Evolutionary conservation across 352 stramenopile species (phyloP).

Genomic region (Globisporangium yorkense): DNA sequence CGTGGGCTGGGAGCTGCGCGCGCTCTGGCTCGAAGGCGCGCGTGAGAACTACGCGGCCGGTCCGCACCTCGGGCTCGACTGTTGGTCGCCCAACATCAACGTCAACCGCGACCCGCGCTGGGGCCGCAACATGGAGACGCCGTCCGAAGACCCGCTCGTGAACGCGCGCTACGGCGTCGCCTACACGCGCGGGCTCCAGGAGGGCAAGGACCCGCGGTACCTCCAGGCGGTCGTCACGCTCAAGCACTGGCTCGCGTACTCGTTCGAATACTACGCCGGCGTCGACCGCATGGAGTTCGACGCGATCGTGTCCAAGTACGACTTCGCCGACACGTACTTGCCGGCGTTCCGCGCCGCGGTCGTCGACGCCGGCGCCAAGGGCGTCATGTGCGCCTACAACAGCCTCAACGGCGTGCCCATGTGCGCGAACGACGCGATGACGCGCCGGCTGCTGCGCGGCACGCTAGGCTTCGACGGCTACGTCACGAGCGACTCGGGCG

Average conservation of each 20-base stretch:
- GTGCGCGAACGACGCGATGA: slow-evolving; percentile 86
- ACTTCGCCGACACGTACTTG: slow-evolving; percentile 93
- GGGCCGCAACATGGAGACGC: slow-evolving; percentile 91
- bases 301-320: slow-evolving; percentile 83
- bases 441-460: slow-evolving; percentile 52
- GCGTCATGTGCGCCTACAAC: slow-evolving; percentile 97
- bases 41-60: slow-evolving; percentile 56
- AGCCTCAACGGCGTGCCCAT: slow-evolving; percentile 91
- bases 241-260: slow-evolving; percentile 95
- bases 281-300: slow-evolving; percentile 86
- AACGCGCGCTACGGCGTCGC: slow-evolving; percentile 87
- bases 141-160: slow-evolving; percentile 92
- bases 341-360: slow-evolving; percentile 82
- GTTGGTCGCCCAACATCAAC: slow-evolving; percentile 95
- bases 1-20: slow-evolving; percentile 80
- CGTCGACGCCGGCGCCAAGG: slow-evolving; percentile 63
- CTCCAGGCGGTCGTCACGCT: slow-evolving; percentile 86
- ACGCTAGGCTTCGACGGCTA: slow-evolving; percentile 91
- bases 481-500: slow-evolving; percentile 93
- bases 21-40: slow-evolving; percentile 71
- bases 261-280: slow-evolving; percentile 67
- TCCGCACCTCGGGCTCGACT: slow-evolving; percentile 84
- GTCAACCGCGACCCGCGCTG: slow-evolving; percentile 93
- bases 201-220: slow-evolving; percentile 56
- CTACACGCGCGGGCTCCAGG: slow-evolving; percentile 88